Conservation (phyloP, 2,329 filamentous ascomycete species). For the Drechslerella dactyloides region DNA sequence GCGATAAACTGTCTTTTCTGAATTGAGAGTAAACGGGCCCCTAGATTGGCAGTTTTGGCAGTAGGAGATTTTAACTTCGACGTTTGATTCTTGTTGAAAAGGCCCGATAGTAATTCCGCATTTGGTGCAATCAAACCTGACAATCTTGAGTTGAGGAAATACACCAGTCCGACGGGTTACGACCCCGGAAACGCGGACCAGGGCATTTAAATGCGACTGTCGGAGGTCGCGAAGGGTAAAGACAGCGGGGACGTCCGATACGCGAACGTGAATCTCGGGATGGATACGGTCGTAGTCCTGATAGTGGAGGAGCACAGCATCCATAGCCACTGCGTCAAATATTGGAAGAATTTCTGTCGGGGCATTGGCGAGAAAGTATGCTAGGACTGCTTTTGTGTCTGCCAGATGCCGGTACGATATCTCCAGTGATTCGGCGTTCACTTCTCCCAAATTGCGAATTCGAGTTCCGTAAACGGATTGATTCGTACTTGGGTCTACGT, state of each 20-base stretch:
- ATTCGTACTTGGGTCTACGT: conserved; percentile 83
- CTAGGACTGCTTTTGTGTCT: conserved; percentile 87
- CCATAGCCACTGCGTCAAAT: conserved; percentile 96
- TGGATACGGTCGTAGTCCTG: conserved; percentile 98
- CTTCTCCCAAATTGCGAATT: conserved; percentile 91
- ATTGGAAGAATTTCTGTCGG: conserved; percentile 94
- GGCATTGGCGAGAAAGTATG: conserved; percentile 94
- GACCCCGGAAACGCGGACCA: conserved; percentile 91
- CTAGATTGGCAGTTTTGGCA: conserved; percentile 96
- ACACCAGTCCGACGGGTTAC: conserved; percentile 93
- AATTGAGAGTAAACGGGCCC: conserved; percentile 93
- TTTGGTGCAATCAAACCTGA: conserved; percentile 96
- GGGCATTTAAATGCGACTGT: conserved; percentile 92
- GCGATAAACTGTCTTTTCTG: conserved; percentile 95
- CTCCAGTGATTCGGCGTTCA: conserved; percentile 94
- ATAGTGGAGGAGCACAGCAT: conserved; percentile 93
- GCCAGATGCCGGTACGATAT: conserved; percentile 94
- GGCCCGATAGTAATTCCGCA: conserved; percentile 90
- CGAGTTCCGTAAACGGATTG: conserved; percentile 89
- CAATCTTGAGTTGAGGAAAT: conserved; percentile 96
- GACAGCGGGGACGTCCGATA: conserved; percentile 90
- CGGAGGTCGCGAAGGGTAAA: conserved; percentile 95
- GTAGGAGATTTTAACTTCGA: conserved; percentile 94
- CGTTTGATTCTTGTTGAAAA: conserved; percentile 95
- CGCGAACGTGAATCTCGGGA: conserved; percentile 95